Percentiles rank a stretch among this genome's conserved stretches.
Evolutionary conservation across 345 rosid species (phyloP).

Genomic region (Tarenaya hassleriana): DNA sequence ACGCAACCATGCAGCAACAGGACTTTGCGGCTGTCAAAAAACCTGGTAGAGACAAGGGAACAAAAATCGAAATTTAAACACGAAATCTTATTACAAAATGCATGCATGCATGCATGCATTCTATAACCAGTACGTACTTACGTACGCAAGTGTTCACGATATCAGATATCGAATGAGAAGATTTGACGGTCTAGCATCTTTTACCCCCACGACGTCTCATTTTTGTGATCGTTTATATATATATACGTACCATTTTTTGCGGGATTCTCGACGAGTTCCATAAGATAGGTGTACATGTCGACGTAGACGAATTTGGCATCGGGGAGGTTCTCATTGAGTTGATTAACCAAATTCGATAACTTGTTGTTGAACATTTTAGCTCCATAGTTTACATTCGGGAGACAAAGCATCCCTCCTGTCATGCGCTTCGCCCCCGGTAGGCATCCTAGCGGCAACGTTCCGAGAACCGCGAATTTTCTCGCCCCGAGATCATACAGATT

Average conservation of each 20-base stretch:
- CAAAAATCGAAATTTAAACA: no score
- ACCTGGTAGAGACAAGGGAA: no score
- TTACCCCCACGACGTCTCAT: no score
- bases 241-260: conserved; percentile 11
- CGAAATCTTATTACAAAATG: no score
- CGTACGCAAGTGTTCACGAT: no score
- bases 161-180: no score
- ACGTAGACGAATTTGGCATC: conserved; percentile 14
- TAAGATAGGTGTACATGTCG: conserved; percentile 18
- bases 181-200: no score
- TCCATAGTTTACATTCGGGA: conserved; percentile 8
- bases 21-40: conserved; percentile 11
- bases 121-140: no score
- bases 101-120: no score
- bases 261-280: conserved; percentile 15
- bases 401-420: not conserved
- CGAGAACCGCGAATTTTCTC: conserved; percentile 25
- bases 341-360: conserved; percentile 12
- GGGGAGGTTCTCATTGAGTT: conserved; percentile 6
- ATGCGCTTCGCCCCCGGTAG: conserved; percentile 20
- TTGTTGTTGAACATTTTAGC: conserved; percentile 21
- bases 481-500: conserved; percentile 25
- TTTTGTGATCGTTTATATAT: no score
- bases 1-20: conserved; percentile 20
- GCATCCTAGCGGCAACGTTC: conserved; percentile 27